Conservation (phyloP, 169 alveolate genomes). For the Eimeria maxima region DNA sequence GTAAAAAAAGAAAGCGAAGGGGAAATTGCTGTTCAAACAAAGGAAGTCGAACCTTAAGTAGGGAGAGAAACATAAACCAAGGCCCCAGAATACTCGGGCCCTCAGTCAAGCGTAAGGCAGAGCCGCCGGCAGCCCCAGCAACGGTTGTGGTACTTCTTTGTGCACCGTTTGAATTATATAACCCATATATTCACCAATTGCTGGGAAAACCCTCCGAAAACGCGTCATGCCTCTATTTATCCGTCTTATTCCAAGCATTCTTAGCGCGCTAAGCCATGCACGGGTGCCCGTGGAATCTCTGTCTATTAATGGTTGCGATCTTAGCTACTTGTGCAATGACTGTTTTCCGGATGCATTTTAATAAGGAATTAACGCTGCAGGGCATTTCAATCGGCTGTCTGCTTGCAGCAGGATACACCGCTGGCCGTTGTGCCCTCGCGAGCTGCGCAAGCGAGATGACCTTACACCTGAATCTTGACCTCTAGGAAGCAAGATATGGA, state of each 20-base stretch:
- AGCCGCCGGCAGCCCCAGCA: conserved; percentile 42
- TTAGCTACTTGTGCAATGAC: not conserved
- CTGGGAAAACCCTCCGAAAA: not conserved
- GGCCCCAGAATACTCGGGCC: conserved; percentile 10
- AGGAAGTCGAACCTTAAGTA: not conserved
- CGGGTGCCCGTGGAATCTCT: not conserved
- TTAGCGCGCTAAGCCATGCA: conserved; percentile 4
- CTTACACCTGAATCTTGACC: not conserved
- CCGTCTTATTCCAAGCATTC: not conserved
- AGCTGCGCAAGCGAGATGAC: not conserved
- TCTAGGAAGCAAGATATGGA: conserved; percentile 13
- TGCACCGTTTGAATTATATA: not conserved
- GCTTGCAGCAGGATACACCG: not conserved
- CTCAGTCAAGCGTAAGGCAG: not conserved
- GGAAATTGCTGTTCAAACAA: not conserved
- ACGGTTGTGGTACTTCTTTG: not conserved
- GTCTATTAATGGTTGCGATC: not conserved
- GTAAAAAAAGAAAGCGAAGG: not conserved
- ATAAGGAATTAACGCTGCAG: conserved; percentile 17
- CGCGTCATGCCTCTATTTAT: not conserved
- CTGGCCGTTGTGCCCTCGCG: conserved; percentile 13
- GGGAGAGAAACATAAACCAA: not conserved
- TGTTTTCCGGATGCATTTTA: conserved; percentile 7
- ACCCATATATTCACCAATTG: not conserved
- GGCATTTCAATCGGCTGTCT: not conserved